These are phyloP conservation scores for Abelmoschus esculentus DNA, from an alignment of 345 rosid species.

Conservation along the genomic window DNA sequence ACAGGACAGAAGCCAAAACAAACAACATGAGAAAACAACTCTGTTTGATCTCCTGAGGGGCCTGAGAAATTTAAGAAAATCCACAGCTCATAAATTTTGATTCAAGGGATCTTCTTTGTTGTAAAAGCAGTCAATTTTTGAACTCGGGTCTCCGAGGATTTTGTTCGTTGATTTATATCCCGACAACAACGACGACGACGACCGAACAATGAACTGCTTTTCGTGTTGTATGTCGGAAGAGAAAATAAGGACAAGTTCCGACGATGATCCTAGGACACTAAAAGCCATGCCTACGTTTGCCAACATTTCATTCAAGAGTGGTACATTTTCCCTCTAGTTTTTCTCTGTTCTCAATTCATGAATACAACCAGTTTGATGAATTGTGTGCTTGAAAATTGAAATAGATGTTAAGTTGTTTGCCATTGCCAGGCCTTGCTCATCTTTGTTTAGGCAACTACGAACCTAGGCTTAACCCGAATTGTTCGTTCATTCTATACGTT, in stretches of 20 bases:
- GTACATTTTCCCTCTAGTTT: conserved; percentile 17
- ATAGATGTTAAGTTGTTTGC: neutral
- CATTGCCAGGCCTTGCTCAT: neutral
- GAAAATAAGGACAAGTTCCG: conserved; percentile 28
- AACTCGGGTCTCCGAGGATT: neutral
- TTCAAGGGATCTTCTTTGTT: neutral
- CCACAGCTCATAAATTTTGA: neutral
- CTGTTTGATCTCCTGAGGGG: neutral
- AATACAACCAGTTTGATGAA: neutral
- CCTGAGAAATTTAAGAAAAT: neutral
- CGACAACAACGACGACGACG: neutral
- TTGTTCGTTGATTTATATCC: neutral
- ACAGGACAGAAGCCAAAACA: neutral
- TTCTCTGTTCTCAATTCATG: too few species aligned
- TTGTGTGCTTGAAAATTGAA: neutral
- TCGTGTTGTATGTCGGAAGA: conserved; percentile 48
- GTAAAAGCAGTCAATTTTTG: neutral
- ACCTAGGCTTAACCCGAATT: neutral
- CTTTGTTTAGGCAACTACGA: neutral
- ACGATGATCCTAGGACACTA: conserved; percentile 15
- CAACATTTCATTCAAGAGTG: conserved; percentile 71
- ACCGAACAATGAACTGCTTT: conserved; percentile 42
- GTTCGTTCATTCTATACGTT: too few species aligned
- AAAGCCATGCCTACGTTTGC: conserved; percentile 48
- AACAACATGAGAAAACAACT: neutral